Conservation (phyloP, 2,329 filamentous ascomycete genomes). For the Ambrosiella xylebori region DNA sequence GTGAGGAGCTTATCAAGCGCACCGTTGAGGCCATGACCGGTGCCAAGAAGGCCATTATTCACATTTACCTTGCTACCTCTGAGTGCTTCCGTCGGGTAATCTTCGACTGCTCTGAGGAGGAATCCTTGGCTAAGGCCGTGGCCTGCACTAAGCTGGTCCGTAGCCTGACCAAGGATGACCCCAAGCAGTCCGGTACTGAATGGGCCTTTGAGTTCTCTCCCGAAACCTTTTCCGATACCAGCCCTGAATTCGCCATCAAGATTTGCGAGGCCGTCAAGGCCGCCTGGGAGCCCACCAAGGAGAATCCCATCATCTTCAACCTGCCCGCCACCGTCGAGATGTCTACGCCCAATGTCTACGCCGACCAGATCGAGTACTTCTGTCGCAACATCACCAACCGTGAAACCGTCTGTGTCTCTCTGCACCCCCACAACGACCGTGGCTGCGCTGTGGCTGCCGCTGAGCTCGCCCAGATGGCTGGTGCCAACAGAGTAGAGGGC, state of each 20-base stretch:
- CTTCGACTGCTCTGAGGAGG: constrained; percentile 70
- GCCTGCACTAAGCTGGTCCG: constrained; percentile 74
- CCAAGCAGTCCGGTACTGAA: constrained; percentile 36
- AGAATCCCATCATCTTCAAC: constrained; percentile 88
- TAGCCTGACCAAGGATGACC: constrained; percentile 72
- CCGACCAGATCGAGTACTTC: constrained; percentile 93
- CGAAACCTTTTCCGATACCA: constrained; percentile 80
- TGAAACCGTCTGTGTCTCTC: constrained; percentile 72
- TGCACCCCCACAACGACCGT: constrained; percentile 90
- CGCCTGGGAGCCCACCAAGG: constrained; percentile 69
- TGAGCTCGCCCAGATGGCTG: constrained; percentile 90
- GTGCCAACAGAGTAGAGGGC: constrained; percentile 83
- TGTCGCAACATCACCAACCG: constrained; percentile 69
- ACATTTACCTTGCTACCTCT: constrained; percentile 91
- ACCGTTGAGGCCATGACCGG: constrained; percentile 81
- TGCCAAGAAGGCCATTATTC: constrained; percentile 82
- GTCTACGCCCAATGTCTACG: constrained; percentile 86
- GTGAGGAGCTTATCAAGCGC: constrained; percentile 73
- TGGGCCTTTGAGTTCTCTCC: constrained; percentile 76
- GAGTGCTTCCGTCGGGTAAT: constrained; percentile 88
- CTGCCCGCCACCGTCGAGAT: constrained; percentile 91
- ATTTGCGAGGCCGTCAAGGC: constrained; percentile 87
- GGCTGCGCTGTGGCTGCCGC: constrained; percentile 80
- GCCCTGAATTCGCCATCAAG: constrained; percentile 63
- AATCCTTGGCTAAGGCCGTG: constrained; percentile 67